Conservation (phyloP, 2,329 filamentous ascomycete genomes). For the Neofusicoccum laricinum region DNA sequence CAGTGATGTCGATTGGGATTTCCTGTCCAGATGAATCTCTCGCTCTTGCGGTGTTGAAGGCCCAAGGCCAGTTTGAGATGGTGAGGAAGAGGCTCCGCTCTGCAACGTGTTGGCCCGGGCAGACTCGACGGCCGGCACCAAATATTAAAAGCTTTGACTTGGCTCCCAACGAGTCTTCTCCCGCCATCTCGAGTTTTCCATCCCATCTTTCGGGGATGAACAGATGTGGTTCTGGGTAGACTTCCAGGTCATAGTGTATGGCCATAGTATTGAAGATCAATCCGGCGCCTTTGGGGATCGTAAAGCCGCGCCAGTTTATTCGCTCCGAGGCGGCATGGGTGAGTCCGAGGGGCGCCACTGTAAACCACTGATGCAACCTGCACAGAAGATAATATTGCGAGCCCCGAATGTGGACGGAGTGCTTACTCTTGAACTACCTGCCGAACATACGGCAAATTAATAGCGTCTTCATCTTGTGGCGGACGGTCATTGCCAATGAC, state of each 20-base stretch:
- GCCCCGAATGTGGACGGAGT: not conserved
- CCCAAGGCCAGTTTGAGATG: not conserved
- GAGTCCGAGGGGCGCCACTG: not conserved
- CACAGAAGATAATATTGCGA: too few species aligned
- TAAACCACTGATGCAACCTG: not conserved
- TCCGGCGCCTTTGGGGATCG: constrained; percentile 35
- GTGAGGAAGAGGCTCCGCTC: constrained; percentile 19
- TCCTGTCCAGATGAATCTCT: not conserved
- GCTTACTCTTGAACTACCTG: constrained; percentile 19
- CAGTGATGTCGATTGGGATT: not conserved
- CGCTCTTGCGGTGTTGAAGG: not conserved
- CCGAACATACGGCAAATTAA: constrained; percentile 7
- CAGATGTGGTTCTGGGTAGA: constrained; percentile 25
- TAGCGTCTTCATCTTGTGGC: constrained; percentile 18
- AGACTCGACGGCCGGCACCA: constrained; percentile 27
- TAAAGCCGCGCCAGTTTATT: constrained; percentile 25
- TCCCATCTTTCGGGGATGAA: constrained; percentile 34
- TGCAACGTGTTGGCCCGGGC: constrained; percentile 31
- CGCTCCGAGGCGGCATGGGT: not conserved
- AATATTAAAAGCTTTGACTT: not conserved
- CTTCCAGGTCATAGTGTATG: constrained; percentile 25
- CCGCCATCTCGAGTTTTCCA: not conserved
- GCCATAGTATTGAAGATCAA: constrained; percentile 39
- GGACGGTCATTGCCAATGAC: constrained; percentile 18
- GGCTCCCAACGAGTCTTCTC: not conserved